phyloP scores from a whole-genome alignment of 2,329 filamentous ascomycete species.

The Penicillium sumatraense region DNA sequence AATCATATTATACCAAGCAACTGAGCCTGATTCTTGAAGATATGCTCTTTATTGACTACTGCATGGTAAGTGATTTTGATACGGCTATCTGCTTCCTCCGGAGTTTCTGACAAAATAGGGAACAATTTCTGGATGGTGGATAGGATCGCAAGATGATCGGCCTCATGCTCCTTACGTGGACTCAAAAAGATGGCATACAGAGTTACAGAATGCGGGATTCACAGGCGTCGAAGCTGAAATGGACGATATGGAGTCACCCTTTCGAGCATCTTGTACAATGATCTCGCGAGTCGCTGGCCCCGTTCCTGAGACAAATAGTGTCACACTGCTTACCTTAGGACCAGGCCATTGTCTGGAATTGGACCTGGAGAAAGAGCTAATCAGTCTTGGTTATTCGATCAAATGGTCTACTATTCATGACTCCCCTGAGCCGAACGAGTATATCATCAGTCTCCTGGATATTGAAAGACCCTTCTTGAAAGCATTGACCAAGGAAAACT shows the following conservation, averaged over 20 bases:
- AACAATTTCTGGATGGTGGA: neutral
- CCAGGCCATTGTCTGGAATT: no score
- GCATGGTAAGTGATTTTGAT: neutral
- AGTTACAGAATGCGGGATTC: neutral
- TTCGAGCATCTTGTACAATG: no score
- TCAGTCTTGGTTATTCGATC: neutral
- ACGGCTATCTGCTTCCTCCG: no score
- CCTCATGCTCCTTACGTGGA: neutral
- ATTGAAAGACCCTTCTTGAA: conserved; percentile 10
- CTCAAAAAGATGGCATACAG: neutral
- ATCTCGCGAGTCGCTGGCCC: no score
- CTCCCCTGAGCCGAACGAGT: neutral
- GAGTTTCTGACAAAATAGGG: neutral
- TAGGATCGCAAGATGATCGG: neutral
- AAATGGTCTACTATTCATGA: conserved; percentile 8
- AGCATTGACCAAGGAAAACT: neutral
- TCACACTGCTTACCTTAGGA: no score
- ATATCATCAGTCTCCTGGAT: conserved; percentile 5
- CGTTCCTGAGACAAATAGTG: no score
- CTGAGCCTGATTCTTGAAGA: no score
- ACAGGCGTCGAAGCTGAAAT: neutral
- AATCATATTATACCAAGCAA: no score
- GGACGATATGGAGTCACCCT: neutral
- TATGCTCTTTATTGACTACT: neutral
- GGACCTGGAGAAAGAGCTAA: neutral